phyloP scores from a whole-genome alignment of 1,284 basidiomycete genomes.

The Apiotrichum sp. region DNA sequence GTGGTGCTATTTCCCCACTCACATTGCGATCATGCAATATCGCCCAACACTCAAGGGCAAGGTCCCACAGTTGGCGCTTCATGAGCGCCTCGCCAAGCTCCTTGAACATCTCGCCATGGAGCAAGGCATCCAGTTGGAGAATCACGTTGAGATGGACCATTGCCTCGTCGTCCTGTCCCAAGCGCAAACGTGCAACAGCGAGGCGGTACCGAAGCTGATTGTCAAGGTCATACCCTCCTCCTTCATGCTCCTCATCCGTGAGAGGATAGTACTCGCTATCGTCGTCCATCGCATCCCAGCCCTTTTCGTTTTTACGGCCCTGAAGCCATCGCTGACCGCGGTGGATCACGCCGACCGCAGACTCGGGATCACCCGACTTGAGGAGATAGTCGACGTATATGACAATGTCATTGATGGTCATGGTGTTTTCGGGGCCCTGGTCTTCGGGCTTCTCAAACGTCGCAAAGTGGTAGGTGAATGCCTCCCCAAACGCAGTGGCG shows the following conservation, averaged over 20 bases:
- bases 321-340: slow-evolving; percentile 83
- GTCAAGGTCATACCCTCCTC: slow-evolving; percentile 57
- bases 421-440: slow-evolving; percentile 20
- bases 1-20: not conserved
- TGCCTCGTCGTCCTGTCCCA: slow-evolving; percentile 74
- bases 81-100: slow-evolving; percentile 82
- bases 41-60: slow-evolving; percentile 73
- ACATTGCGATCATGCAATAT: slow-evolving; percentile 59
- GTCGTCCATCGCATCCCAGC: slow-evolving; percentile 77
- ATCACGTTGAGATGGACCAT: slow-evolving; percentile 74
- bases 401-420: slow-evolving; percentile 52
- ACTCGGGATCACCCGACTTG: slow-evolving; percentile 60
- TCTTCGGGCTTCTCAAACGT: slow-evolving; percentile 28
- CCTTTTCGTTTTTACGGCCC: slow-evolving; percentile 59
- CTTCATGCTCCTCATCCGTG: slow-evolving; percentile 33
- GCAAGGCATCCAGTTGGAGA: slow-evolving; percentile 61
- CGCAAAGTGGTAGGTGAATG: slow-evolving; percentile 53
- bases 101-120: slow-evolving; percentile 69
- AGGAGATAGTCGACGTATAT: slow-evolving; percentile 79
- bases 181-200: slow-evolving; percentile 73
- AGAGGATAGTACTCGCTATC: slow-evolving; percentile 76
- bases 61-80: slow-evolving; percentile 63
- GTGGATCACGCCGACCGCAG: slow-evolving; percentile 65
- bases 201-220: slow-evolving; percentile 78
- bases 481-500: slow-evolving; percentile 60